These are phyloP conservation scores for Ziziphus jujuba DNA, from an alignment of 306 rosid species.

Conservation along the genomic window DNA sequence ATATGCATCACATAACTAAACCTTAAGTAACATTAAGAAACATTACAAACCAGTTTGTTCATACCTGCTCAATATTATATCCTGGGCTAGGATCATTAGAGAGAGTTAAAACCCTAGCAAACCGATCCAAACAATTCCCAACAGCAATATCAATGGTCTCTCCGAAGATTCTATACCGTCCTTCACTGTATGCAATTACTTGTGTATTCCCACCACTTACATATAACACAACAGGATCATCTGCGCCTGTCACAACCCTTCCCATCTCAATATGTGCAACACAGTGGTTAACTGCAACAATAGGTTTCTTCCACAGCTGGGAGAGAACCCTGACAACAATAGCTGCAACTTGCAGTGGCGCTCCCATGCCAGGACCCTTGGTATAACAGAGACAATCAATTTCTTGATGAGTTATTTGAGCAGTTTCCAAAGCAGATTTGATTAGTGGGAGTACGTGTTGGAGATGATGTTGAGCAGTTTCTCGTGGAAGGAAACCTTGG, in stretches of 20 bases:
- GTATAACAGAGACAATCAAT: constrained; percentile 91
- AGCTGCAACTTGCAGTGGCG: constrained; percentile 83
- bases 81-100: constrained; percentile 93
- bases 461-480: constrained; percentile 91
- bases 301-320: constrained; percentile 85
- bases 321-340: constrained; percentile 84
- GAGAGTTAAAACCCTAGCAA: constrained; percentile 75
- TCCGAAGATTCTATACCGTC: constrained; percentile 82
- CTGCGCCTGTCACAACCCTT: constrained; percentile 85
- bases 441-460: constrained; percentile 73
- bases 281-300: constrained; percentile 84
- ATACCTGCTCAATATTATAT: constrained; percentile 91
- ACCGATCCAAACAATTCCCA: constrained; percentile 95
- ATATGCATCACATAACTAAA: background rate
- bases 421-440: constrained; percentile 67
- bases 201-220: constrained; percentile 97
- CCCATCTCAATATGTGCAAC: constrained; percentile 99
- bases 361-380: constrained; percentile 97
- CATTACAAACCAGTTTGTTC: background rate
- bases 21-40: background rate
- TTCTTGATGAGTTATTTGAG: constrained; percentile 55
- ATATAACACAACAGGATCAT: constrained; percentile 88
- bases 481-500: constrained; percentile 93
- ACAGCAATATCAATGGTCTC: constrained; percentile 95
- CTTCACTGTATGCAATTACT: constrained; percentile 93